phyloP scores from a whole-genome alignment of 345 rosid species.

The Microcos paniculata region DNA sequence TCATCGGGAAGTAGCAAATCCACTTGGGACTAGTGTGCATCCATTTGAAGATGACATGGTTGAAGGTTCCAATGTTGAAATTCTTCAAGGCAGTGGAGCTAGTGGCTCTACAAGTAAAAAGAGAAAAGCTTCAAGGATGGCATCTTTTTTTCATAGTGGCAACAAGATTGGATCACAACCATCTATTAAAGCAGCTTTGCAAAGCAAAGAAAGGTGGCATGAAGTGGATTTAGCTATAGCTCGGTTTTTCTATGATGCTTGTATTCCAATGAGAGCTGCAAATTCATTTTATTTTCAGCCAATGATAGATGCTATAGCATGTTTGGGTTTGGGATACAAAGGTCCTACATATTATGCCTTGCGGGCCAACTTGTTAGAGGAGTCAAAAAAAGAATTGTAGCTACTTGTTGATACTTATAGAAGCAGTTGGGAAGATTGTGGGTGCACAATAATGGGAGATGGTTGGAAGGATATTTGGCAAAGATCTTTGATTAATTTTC shows the following conservation, averaged over 20 bases:
- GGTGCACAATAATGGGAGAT: slow-evolving; percentile 6
- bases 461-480: background rate
- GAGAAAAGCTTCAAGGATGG: background rate
- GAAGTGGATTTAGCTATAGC: background rate
- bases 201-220: background rate
- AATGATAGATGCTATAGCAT: background rate
- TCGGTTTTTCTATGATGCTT: background rate
- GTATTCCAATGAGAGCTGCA: background rate
- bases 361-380: background rate
- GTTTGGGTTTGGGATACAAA: background rate
- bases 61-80: background rate
- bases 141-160: background rate
- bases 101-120: background rate
- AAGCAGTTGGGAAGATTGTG: background rate
- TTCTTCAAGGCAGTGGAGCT: too few species aligned
- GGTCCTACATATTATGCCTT: background rate
- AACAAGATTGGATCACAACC: background rate
- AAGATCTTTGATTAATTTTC: background rate
- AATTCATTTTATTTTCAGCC: background rate
- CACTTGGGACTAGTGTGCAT: background rate
- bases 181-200: background rate
- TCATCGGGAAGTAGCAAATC: background rate
- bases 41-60: background rate
- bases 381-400: background rate
- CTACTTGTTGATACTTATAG: background rate